Evolutionary conservation across 768 basidiomycete species (phyloP), one percentile per base, ranked within the genome.

Genomic region (Boletus rubropictus): DNA sequence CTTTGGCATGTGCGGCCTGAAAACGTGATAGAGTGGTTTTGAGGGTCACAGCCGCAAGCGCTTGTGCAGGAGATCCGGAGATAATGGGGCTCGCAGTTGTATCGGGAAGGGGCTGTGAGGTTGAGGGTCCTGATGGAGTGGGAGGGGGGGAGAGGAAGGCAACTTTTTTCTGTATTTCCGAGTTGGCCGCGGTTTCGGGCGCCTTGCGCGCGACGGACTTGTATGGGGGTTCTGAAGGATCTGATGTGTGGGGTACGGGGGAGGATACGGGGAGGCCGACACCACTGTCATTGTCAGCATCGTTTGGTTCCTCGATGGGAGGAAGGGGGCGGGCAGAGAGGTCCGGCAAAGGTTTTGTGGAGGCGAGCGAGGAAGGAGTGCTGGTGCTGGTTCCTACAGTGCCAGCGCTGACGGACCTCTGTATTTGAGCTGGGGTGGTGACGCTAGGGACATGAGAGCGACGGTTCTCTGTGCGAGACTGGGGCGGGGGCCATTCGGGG

Each of bases 71-170:
- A 46, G 64, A 53, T 59, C 61, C 63, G 61, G 63, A 53, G 57
- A 55, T 65, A 50, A 56, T 51, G 63, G 61, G 54, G 63, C 55
- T 53, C 52, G 65, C 54, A 44, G 74, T 67, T 51, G 75, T 65
- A 54, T 78, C 74, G 39, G 78, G 75, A 45, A 80, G 68, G 42
- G 73, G 64, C 59, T 73, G 76, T 64, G 82, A 78, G 52, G 62
- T 50, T 44, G 62, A 61, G 50, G 76, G 70, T 50, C 69, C 75
- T 32, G 72, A 66, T 41, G 84, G 81, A 0, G 86, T 85, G 24
- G 84, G 85, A 12, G 85, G 80, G 40, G 88, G 87, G 24, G 87
- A 88, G 58, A 86, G 76, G 69, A 92, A 92, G 22, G 88, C 89
- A 37, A 92, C 89, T 69, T 89, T 89, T 74, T 92, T 92, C 60